Evolutionary conservation across 768 basidiomycete genomes (phyloP), one percentile per base, ranked within the genome.

Genomic region (Sistotremastrum niveocremeum): DNA sequence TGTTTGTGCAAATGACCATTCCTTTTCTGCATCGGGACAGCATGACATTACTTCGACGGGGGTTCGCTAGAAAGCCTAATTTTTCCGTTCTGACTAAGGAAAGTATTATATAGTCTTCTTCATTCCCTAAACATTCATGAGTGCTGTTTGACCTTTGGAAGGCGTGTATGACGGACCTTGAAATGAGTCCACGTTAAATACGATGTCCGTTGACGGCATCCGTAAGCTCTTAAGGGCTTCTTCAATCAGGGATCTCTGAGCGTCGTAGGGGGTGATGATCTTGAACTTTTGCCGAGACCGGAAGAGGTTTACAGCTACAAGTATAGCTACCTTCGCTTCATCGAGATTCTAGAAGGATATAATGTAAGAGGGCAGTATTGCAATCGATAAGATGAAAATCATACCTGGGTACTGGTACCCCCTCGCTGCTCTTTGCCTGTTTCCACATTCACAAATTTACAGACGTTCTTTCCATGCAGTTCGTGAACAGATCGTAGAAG

Each of bases 31-130:
- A 86, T 35, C 87, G 74, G 41, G 78, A 81, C 6, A 89, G 77
- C 84, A 90, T 87, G 48, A 90, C 86, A 77, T 90, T 89, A 45
- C 82, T 80, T 11, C 87, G 71, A 31, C 80, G 71, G 7, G 69
- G 52, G 54, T 78, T 78, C 9, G 60, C 56, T 34, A 90, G 65
- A 52, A 90, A 90, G 4, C 86, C 87, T 41, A 81, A 63, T 3
- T 66, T 70, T 34, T 61, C 62, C 0, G 82, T 71, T 29, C 84
- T 70, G 4, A 84, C 83, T 10, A 83, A 51, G 5, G 84, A 86
- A 41, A 87, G 70, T 48, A 87, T 69, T 40, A 87, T 79, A 32
- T 73, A 74, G 46, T 88, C 78, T 45, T 81, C 81, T 56, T 90
- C 87, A 69, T 89, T 88, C 7, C 86, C 87, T 88, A 51, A 3